A percentile compares a stretch with the other conserved stretches of the same genome.
These are phyloP conservation scores for Melampsora medusae DNA, from an alignment of 1,284 basidiomycete species.

Conservation along the genomic window DNA sequence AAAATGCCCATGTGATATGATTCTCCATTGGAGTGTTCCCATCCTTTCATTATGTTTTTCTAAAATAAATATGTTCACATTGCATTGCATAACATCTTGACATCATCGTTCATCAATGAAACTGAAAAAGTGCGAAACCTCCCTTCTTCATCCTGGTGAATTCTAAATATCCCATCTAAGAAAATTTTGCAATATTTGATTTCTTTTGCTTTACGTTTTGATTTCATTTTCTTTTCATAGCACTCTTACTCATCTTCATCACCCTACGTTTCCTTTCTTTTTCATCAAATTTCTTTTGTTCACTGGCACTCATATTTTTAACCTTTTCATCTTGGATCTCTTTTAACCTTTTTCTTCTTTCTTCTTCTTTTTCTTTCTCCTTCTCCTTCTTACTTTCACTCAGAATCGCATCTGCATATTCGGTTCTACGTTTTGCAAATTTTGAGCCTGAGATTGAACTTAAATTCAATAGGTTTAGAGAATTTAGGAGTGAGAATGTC, in stretches of 20 bases:
- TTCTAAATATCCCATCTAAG: no score
- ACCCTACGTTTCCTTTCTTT: slow-evolving; percentile 31
- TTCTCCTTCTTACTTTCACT: slow-evolving; percentile 16
- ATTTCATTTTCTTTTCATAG: slow-evolving; percentile 32
- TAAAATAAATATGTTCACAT: no score
- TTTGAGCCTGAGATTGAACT: slow-evolving; percentile 10
- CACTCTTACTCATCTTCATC: slow-evolving; percentile 38
- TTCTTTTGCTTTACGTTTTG: not conserved
- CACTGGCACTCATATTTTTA: slow-evolving; percentile 27
- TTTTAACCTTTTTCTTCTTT: slow-evolving; percentile 33
- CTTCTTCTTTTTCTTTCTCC: slow-evolving; percentile 37
- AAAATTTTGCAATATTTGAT: not conserved
- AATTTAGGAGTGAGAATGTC: slow-evolving; percentile 30
- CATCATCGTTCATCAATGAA: no score
- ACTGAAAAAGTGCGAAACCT: no score
- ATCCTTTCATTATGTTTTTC: no score
- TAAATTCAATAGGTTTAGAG: slow-evolving; percentile 16
- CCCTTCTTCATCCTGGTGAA: no score
- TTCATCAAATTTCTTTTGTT: slow-evolving; percentile 38
- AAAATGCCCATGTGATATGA: no score
- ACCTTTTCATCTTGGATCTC: slow-evolving; percentile 36
- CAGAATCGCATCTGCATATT: slow-evolving; percentile 13
- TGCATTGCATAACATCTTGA: no score
- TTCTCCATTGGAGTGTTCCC: no score
- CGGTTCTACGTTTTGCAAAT: slow-evolving; percentile 18